Percentiles rank a stretch among this genome's conserved stretches.
These are phyloP conservation scores for Aureobasidium pullulans DNA, from an alignment of 2,329 filamentous ascomycete species.

Conservation along the genomic window DNA sequence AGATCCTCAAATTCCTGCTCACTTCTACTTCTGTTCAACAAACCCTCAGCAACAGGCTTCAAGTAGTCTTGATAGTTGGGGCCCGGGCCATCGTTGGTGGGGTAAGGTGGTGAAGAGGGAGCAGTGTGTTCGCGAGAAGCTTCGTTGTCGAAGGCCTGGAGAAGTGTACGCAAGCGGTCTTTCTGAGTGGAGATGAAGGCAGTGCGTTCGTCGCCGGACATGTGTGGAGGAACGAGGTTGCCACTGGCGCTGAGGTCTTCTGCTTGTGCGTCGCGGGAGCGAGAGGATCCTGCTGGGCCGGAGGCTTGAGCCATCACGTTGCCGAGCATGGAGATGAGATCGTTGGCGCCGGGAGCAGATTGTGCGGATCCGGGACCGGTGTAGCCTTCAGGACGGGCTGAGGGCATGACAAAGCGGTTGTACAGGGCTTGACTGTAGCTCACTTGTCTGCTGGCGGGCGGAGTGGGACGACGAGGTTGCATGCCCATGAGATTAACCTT, in stretches of 20 bases:
- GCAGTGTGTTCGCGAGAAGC: conserved; percentile 42
- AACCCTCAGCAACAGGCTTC: conserved; percentile 28
- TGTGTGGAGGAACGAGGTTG: conserved; percentile 61
- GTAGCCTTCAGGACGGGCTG: conserved; percentile 49
- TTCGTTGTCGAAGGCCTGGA: conserved; percentile 73
- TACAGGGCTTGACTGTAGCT: conserved; percentile 75
- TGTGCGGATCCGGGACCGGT: conserved; percentile 30
- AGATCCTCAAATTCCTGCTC: conserved; percentile 73
- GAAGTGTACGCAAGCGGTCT: conserved; percentile 65
- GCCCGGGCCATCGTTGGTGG: neutral
- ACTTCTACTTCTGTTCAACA: conserved; percentile 70
- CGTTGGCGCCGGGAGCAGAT: conserved; percentile 34
- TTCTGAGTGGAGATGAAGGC: conserved; percentile 72
- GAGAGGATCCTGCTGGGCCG: conserved; percentile 24
- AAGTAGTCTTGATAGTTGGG: conserved; percentile 16
- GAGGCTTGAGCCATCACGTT: conserved; percentile 56
- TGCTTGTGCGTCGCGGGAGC: conserved; percentile 33
- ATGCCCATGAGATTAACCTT: conserved; percentile 74
- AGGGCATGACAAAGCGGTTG: conserved; percentile 76
- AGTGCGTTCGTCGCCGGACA: conserved; percentile 62
- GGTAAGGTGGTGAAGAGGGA: neutral
- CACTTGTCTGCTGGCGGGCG: conserved; percentile 37
- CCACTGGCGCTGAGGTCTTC: conserved; percentile 51
- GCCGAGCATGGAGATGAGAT: conserved; percentile 72
- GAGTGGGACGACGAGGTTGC: conserved; percentile 50